These are phyloP conservation scores for Boletus rubescentipes DNA, from an alignment of 768 basidiomycete genomes.

Conservation along the genomic window DNA sequence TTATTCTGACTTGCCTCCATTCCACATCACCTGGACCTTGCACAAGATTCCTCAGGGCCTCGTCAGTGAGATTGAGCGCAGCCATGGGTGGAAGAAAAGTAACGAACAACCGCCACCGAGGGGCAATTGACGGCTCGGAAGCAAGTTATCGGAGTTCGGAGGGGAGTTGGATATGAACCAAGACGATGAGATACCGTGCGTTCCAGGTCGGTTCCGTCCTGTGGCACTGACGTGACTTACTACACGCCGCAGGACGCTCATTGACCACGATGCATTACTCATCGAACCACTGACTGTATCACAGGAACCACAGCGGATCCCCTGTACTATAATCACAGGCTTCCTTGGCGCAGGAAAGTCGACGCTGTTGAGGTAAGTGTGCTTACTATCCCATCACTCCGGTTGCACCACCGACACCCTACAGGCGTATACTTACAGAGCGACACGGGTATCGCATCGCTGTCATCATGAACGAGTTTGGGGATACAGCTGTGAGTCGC, in stretches of 20 bases:
- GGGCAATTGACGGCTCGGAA: slow-evolving; percentile 18
- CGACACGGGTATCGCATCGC: slow-evolving; percentile 95
- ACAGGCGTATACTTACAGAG: slow-evolving; percentile 85
- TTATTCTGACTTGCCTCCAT: slow-evolving; percentile 59
- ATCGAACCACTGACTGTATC: background rate
- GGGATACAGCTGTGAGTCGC: slow-evolving; percentile 79
- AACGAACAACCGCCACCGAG: slow-evolving; percentile 1
- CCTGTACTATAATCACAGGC: slow-evolving; percentile 92
- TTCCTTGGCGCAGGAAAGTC: slow-evolving; percentile 96
- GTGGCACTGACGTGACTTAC: slow-evolving; percentile 8
- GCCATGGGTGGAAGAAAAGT: slow-evolving; percentile 12
- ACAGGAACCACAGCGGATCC: slow-evolving; percentile 49
- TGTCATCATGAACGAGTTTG: slow-evolving; percentile 98
- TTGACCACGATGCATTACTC: slow-evolving; percentile 25
- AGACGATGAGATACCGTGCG: slow-evolving; percentile 63
- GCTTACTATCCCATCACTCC: background rate
- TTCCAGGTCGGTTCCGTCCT: slow-evolving; percentile 12
- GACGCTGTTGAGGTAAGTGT: slow-evolving; percentile 71
- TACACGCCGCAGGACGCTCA: slow-evolving; percentile 26
- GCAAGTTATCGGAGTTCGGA: slow-evolving; percentile 30
- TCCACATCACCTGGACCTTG: slow-evolving; percentile 82
- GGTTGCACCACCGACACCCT: background rate
- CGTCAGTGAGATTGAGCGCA: slow-evolving; percentile 32
- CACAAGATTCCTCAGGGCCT: slow-evolving; percentile 57
- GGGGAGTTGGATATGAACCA: slow-evolving; percentile 39